Percentiles rank a stretch among this genome's conserved stretches.
Evolutionary conservation across 2,329 filamentous ascomycete species (phyloP).

Genomic region (Colletotrichum melonis): DNA sequence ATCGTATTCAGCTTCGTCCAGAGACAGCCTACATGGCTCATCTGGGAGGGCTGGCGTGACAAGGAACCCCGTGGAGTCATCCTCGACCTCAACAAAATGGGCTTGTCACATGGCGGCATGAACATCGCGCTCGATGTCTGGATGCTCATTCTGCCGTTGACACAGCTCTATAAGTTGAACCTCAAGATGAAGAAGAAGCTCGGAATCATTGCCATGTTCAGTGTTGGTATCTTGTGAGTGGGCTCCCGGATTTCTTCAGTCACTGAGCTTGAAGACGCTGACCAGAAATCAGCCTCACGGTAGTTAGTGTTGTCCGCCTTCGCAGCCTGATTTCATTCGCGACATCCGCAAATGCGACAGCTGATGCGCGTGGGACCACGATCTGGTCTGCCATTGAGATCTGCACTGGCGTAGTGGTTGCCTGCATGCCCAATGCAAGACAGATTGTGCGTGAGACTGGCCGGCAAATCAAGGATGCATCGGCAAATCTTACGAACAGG

Average conservation of each 20-base stretch:
- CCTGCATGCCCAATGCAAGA: slow-evolving; percentile 17
- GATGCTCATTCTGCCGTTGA: slow-evolving; percentile 55
- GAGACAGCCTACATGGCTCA: slow-evolving; percentile 53
- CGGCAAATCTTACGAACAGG: not conserved
- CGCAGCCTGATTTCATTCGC: slow-evolving; percentile 56
- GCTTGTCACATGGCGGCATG: slow-evolving; percentile 53
- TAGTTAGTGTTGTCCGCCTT: slow-evolving; percentile 45
- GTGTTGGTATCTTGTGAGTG: slow-evolving; percentile 40
- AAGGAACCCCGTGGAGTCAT: slow-evolving; percentile 45
- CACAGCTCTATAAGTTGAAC: slow-evolving; percentile 44
- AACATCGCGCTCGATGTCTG: slow-evolving; percentile 57
- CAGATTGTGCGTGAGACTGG: slow-evolving; percentile 5
- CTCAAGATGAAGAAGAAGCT: slow-evolving; percentile 50
- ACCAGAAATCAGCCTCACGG: slow-evolving; percentile 41
- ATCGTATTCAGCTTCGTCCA: slow-evolving; percentile 51
- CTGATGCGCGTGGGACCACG: slow-evolving; percentile 8
- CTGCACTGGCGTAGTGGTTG: slow-evolving; percentile 4
- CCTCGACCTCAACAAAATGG: slow-evolving; percentile 47
- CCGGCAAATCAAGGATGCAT: not conserved
- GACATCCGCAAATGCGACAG: slow-evolving; percentile 18
- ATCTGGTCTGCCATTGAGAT: slow-evolving; percentile 19
- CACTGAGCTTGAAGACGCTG: not conserved
- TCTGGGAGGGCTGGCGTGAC: slow-evolving; percentile 50
- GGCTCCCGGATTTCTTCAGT: too few relatives aligned
- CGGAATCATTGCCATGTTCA: slow-evolving; percentile 50